Conservation (phyloP, 495 filamentous ascomycete genomes). For the Penicillium nucicola region DNA sequence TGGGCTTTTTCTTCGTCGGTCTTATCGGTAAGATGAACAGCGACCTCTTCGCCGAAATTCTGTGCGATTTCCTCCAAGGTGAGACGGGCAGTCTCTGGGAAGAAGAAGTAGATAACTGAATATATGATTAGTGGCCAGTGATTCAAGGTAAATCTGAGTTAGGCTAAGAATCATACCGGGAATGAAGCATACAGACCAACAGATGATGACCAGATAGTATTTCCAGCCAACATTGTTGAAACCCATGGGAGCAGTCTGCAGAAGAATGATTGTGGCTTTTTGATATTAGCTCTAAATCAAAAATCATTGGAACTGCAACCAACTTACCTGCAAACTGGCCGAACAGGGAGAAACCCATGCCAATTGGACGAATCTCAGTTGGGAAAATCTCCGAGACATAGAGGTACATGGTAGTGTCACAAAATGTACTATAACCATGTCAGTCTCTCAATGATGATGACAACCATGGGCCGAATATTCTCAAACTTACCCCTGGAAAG, state of each 20-base stretch:
- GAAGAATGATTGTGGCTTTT: conserved; percentile 32
- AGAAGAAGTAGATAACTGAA: conserved; percentile 49
- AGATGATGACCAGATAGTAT: conserved; percentile 49
- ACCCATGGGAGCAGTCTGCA: conserved; percentile 44
- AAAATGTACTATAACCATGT: conserved; percentile 30
- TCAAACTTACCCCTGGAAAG: conserved; percentile 37
- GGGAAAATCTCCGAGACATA: conserved; percentile 53
- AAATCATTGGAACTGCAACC: background rate
- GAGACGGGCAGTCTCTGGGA: conserved; percentile 54
- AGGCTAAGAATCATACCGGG: conserved; percentile 17
- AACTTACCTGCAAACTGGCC: conserved; percentile 37
- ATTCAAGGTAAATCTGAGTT: no score
- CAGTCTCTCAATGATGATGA: background rate
- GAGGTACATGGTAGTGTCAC: conserved; percentile 51
- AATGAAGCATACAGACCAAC: conserved; percentile 40
- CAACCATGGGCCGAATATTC: background rate
- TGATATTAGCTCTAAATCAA: background rate
- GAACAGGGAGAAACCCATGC: conserved; percentile 44
- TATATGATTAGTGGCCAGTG: background rate
- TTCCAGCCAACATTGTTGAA: conserved; percentile 43
- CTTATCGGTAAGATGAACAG: conserved; percentile 30
- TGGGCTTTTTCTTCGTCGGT: conserved; percentile 32
- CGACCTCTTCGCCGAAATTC: conserved; percentile 41
- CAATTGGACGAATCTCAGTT: conserved; percentile 45
- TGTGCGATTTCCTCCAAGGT: conserved; percentile 49